Base-by-base conservation (phyloP, 2,329 filamentous ascomycete genomes). In the Aspergillus sp. region DNA sequence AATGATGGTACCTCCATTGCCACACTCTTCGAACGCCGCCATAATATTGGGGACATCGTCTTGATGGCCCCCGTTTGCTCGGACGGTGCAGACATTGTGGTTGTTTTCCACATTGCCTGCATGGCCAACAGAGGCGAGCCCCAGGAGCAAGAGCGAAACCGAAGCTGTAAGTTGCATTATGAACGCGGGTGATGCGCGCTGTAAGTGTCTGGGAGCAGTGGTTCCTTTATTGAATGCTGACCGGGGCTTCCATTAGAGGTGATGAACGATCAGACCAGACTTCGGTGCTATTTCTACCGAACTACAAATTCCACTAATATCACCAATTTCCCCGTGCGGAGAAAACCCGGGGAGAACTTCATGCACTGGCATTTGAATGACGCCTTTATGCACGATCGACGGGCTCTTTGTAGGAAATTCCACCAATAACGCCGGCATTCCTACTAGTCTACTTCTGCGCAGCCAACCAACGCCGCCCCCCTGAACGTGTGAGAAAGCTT, bases 1-100 rank as follows among this genome's bases (percentile, higher is more conserved):
- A 3, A 83, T 68, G 8, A 86, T 76, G 3, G 69, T 80, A 10
- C 80, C 73, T 27, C 78, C 76, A 52, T 76, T 68, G 3, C 73
- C 73, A 56, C 79, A 82, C 19, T 70, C 61, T 4, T 66, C 30
- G 62, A 81, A 81, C 2, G 80, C 78, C 30, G 74, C 59, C 1
- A 79, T 62, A 32, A 81, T 78, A 32, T 71, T 76, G 7, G 77
- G 75, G 1, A 78, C 75, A 54, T 81, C 78, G 59, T 78, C 72
- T 61, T 65, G 70, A 13, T 74, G 64, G 27, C 76, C 66, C 4
- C 75, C 75, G 27, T 73, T 71, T 38, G 78, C 74, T 36, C 70
- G 70, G 30, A 82, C 78, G 2, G 71, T 80, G 62, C 80, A 81
- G 36, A 68, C 58, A 58, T 68, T 70, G 54, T 62, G 49, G 36